Base-by-base conservation (phyloP, 208 protist species). In the Crithidia brevicula region DNA sequence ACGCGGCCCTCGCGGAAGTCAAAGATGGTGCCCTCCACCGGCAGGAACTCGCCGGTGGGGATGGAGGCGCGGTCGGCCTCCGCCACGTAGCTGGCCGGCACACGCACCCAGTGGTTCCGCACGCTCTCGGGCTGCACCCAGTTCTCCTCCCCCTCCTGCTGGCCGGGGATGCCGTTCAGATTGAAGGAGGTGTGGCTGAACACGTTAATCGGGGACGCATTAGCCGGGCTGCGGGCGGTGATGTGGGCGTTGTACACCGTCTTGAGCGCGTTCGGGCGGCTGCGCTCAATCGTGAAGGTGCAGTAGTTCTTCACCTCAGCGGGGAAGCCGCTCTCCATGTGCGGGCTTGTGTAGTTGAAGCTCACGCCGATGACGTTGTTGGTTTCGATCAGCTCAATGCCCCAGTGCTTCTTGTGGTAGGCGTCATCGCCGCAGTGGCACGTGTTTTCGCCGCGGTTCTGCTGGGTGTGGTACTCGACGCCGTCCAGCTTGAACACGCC, bases 171-270 rank as follows among this genome's bases (percentile, higher is more conserved):
- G 42, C 83, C 83, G 76, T 89, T 85, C 34, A 91, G 67, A 59
- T 88, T 88, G 78, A 81, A 91, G 67, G 83, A 86, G 50, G 67
- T 69, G 72, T 88, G 85, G 50, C 83, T 88, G 64, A 75, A 76
- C 16, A 86, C 23, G 66, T 83, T 86, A 31, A 86, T 81, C 22
- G 79, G 67, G 5, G 85, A 82, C 25, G 73, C 69, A 52, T 72
- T 43, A 1, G 67, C 73, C 22, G 74, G 75, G 42, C 62, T 82
- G 36, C 66, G 50, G 45, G 85, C 82, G 36, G 80, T 51, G 36
- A 86, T 62, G 40, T 72, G 46, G 23, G 83, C 73, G 51, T 83
- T 46, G 49, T 81, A 81, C 30, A 62, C 45, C 42, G 74, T 79
- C 46, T 74, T 79, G 43, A 86, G 67, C 23, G 75, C 67, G 49